Evolutionary conservation across 108 stramenopile genomes (phyloP).

Genomic region (Nitzschia sp.): DNA sequence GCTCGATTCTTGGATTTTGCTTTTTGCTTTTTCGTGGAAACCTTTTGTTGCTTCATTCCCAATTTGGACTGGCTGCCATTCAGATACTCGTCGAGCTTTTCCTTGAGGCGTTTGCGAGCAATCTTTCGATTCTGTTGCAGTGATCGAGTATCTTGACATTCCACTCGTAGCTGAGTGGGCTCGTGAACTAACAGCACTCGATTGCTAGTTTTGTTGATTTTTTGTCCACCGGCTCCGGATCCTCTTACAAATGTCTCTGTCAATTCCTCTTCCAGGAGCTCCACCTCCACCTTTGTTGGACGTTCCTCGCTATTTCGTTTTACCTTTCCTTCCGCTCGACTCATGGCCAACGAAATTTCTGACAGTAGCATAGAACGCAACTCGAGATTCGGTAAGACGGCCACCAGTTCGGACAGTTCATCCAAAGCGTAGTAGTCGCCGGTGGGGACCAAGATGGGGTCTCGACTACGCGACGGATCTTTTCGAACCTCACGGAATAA

Average conservation of each 20-base stretch:
- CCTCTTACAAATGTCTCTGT: conserved; percentile 85
- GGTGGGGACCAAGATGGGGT: conserved; percentile 14
- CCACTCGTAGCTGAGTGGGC: conserved; percentile 74
- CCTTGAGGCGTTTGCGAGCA: conserved; percentile 72
- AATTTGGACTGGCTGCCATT: conserved; percentile 67
- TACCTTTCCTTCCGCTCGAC: conserved; percentile 11
- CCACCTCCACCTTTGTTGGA: conserved; percentile 1
- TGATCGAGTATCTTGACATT: conserved; percentile 88
- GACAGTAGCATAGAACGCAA: conserved; percentile 49
- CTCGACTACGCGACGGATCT: conserved; percentile 12
- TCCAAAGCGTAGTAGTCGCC: conserved; percentile 53
- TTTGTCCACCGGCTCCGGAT: conserved; percentile 83
- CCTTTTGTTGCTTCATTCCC: conserved; percentile 54
- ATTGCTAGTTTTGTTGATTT: conserved; percentile 89
- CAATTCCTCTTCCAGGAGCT: conserved; percentile 60
- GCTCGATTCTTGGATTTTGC: conserved; percentile 65
- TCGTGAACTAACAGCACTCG: conserved; percentile 73
- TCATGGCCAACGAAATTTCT: conserved; percentile 48
- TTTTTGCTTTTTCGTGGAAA: conserved; percentile 65
- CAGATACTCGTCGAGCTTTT: conserved; percentile 80
- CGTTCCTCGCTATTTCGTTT: not conserved
- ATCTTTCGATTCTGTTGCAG: conserved; percentile 90
- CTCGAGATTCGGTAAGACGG: conserved; percentile 46
- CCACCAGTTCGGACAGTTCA: conserved; percentile 64
- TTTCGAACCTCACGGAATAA: conserved; percentile 14